A percentile compares a stretch with the other conserved stretches of the same genome.
phyloP scores from a whole-genome alignment of 768 basidiomycete genomes.

The Termitomyces sp. region DNA sequence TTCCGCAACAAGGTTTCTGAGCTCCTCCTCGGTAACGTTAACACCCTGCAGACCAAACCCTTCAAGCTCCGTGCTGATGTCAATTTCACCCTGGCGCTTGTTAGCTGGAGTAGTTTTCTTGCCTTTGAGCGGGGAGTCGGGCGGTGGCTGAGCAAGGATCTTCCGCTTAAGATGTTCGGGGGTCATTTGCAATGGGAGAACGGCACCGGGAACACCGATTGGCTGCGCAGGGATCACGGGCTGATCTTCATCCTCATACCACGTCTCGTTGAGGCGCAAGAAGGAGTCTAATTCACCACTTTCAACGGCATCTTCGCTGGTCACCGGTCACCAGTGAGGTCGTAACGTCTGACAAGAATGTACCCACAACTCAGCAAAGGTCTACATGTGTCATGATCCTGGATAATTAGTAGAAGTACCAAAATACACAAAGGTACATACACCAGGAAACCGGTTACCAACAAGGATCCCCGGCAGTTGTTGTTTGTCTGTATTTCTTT shows the following conservation, averaged over 20 bases:
- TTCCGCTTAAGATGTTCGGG: conserved; percentile 64
- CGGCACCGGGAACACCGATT: conserved; percentile 78
- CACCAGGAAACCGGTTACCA: conserved; percentile 71
- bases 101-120: conserved; percentile 43
- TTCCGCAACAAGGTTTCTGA: conserved; percentile 63
- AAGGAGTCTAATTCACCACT: conserved; percentile 65
- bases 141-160: conserved; percentile 37
- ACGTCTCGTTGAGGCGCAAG: conserved; percentile 67
- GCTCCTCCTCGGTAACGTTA: conserved; percentile 70
- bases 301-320: conserved; percentile 83
- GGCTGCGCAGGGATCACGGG: conserved; percentile 50
- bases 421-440: conserved; percentile 30
- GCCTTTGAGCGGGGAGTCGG: conserved; percentile 36
- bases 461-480: conserved; percentile 82
- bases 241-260: conserved; percentile 60
- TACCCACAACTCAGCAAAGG: conserved; percentile 69
- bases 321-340: neutral
- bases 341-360: neutral
- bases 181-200: conserved; percentile 72
- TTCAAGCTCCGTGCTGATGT: conserved; percentile 61
- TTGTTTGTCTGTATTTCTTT: conserved; percentile 55
- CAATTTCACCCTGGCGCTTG: conserved; percentile 50
- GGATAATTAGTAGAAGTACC: conserved; percentile 3
- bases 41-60: conserved; percentile 75
- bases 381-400: conserved; percentile 30